phyloP scores from a whole-genome alignment of 2,329 filamentous ascomycete species.

The Trichoderma sp. region DNA sequence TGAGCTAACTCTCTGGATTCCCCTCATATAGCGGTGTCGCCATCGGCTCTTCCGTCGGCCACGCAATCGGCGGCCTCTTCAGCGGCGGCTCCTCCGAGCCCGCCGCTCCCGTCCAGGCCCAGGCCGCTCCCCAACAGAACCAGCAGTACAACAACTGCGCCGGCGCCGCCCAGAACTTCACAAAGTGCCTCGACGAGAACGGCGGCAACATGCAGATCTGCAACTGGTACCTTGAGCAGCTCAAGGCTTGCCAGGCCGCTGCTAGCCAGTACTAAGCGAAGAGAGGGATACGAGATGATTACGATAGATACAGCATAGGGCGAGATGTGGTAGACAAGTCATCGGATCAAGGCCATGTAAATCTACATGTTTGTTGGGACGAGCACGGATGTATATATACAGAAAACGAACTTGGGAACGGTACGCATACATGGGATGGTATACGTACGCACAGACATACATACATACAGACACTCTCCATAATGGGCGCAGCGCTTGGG shows the following conservation, averaged over 20 bases:
- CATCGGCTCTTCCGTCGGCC: constrained; percentile 90
- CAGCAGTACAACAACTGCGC: constrained; percentile 67
- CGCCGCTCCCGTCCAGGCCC: constrained; percentile 45
- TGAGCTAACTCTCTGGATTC: neutral
- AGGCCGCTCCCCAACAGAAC: constrained; percentile 45
- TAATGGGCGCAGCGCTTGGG: neutral
- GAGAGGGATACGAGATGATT: neutral
- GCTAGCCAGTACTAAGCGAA: constrained; percentile 63
- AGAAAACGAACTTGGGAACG: neutral
- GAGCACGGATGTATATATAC: constrained; percentile 4
- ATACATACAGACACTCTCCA: neutral
- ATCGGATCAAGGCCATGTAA: neutral
- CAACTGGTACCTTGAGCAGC: constrained; percentile 96
- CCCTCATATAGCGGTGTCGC: constrained; percentile 75
- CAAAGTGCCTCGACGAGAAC: constrained; percentile 95
- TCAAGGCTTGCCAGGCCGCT: constrained; percentile 83
- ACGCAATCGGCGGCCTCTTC: constrained; percentile 90
- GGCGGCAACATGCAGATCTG: constrained; percentile 92
- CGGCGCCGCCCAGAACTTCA: constrained; percentile 79
- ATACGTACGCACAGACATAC: neutral
- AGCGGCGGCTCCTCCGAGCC: constrained; percentile 63
- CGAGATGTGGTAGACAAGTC: neutral
- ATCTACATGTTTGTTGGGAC: neutral
- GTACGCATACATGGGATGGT: neutral
- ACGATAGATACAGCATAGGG: neutral